A percentile compares a stretch with the other conserved stretches of the same genome.
phyloP scores from a whole-genome alignment of 768 basidiomycete genomes.

The Lactarius sp. region DNA sequence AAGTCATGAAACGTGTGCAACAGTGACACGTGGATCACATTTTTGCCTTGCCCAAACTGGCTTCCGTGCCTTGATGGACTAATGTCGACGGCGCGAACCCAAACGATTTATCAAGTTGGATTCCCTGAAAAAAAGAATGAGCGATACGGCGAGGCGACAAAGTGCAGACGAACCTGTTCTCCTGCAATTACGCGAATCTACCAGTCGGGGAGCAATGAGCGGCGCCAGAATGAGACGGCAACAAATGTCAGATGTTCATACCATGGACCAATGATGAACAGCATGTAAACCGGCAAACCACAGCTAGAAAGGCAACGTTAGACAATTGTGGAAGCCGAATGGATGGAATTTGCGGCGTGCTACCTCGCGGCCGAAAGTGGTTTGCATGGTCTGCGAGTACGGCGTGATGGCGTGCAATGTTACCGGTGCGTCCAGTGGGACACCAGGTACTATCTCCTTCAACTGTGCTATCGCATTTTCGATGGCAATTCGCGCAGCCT shows the following conservation, averaged over 20 bases:
- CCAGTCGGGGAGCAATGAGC: neutral
- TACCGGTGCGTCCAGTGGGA: conserved; percentile 52
- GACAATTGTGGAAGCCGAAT: neutral
- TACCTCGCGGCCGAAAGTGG: conserved; percentile 83
- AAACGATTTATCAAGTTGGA: conserved; percentile 68
- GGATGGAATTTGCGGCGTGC: neutral
- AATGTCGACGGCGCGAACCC: conserved; percentile 85
- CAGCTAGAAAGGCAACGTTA: conserved; percentile 40
- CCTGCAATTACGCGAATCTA: conserved; percentile 81
- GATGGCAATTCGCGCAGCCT: conserved; percentile 54
- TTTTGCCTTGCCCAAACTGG: conserved; percentile 60
- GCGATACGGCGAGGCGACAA: neutral
- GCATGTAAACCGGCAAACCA: conserved; percentile 87
- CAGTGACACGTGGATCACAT: conserved; percentile 36
- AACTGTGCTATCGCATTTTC: conserved; percentile 52
- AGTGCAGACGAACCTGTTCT: conserved; percentile 54
- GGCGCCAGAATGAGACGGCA: conserved; percentile 9
- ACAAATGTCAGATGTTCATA: conserved; percentile 32
- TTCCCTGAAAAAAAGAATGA: conserved; percentile 40
- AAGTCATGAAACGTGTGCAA: neutral
- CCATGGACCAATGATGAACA: conserved; percentile 91
- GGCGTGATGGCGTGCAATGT: conserved; percentile 80
- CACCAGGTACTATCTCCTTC: conserved; percentile 45
- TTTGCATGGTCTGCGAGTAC: conserved; percentile 64
- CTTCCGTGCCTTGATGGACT: conserved; percentile 64